These are phyloP conservation scores for Eimeria sp. DNA, from an alignment of 169 alveolate species.

Conservation along the genomic window DNA sequence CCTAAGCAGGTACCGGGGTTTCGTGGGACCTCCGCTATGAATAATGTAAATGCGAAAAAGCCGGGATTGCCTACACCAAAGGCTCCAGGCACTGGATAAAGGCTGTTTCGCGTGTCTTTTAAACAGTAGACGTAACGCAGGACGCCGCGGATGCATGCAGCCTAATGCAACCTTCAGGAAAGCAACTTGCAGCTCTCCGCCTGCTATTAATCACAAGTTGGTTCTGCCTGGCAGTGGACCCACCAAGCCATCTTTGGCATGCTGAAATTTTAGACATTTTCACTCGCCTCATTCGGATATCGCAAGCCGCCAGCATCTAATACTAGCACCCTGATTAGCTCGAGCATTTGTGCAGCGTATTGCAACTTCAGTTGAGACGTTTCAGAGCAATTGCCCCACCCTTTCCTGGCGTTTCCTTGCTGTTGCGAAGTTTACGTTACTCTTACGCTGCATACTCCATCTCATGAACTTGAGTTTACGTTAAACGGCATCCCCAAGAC, in stretches of 20 bases:
- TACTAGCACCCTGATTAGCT: neutral
- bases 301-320: neutral
- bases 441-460: neutral
- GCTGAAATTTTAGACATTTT: neutral
- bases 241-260: neutral
- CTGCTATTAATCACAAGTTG: neutral
- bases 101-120: neutral
- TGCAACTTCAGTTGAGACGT: neutral
- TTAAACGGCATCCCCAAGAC: neutral
- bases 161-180: neutral
- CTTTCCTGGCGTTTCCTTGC: neutral
- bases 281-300: neutral
- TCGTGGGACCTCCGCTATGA: neutral
- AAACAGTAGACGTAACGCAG: neutral
- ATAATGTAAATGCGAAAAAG: neutral
- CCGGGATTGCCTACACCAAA: slow-evolving; percentile 24
- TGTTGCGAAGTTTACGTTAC: neutral
- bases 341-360: neutral
- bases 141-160: neutral
- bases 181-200: neutral
- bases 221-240: neutral
- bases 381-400: neutral
- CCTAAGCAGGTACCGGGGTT: slow-evolving; percentile 19
- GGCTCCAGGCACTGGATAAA: slow-evolving; percentile 31
- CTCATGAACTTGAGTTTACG: neutral